Evolutionary conservation across 768 basidiomycete species (phyloP), one percentile per base, ranked within the genome.

Genomic region (Russula virescens): DNA sequence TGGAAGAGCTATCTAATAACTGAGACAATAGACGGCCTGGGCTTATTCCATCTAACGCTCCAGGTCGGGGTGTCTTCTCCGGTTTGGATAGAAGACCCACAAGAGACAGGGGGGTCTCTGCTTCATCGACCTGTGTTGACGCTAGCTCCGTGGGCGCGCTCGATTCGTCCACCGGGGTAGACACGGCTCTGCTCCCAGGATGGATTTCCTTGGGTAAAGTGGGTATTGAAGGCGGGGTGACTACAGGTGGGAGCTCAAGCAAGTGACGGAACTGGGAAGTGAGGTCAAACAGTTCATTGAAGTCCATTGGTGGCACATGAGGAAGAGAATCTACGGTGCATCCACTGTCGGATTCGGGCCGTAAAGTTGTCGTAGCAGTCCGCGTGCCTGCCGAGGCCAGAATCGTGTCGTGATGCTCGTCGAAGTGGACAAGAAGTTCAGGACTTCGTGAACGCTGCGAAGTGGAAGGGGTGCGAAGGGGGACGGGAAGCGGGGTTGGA

Each of bases 261-360:
- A 68, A 53, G 48, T 68, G 67, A 34, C 65, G 67, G 51, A 68
- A 68, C 55, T 68, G 64, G 19, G 65, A 54, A 7, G 67, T 61
- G 11, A 68, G 65, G 34, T 68, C 67, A 28, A 68, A 68, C 18
- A 68, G 53, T 35, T 68, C 67, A 28, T 66, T 60, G 51, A 68
- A 66, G 55, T 68, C 67, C 34, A 51, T 54, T 10, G 67, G 67
- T 7, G 56, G 61, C 25, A 68, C 67, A 26, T 53, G 67, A 42
- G 67, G 67, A 23, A 68, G 65, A 5, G 61, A 60, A n/a, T 49
- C n/a, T 3, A 45, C 52, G 19, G 55, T 53, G 8, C 34, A 42
- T 40, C 21, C 51, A 48, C 50, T 28, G 43, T 49, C 61, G 8
- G 55, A 50, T 43, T 63, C 35, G 16, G 55, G 25, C 14, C 25